Conservation (phyloP, 176 grass and related monocot genomes). For the Poa pratensis region DNA sequence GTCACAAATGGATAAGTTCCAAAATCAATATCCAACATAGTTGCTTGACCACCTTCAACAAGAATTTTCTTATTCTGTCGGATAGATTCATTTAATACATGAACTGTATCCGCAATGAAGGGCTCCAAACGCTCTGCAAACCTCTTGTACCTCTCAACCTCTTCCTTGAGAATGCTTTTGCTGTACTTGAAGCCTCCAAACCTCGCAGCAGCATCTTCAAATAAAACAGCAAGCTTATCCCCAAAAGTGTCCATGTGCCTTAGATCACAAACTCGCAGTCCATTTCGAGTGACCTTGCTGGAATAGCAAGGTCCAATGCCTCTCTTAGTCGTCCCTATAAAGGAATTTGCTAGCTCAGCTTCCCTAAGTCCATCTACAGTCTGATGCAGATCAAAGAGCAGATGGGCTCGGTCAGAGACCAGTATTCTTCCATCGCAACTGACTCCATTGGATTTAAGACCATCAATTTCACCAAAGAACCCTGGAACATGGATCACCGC, state of each 20-base stretch:
- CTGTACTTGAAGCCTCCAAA: slow-evolving; percentile 70
- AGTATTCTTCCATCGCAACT: slow-evolving; percentile 66
- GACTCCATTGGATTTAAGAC: slow-evolving; percentile 70
- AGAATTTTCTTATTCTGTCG: slow-evolving; percentile 75
- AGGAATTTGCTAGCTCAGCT: slow-evolving; percentile 65
- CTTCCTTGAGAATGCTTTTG: slow-evolving; percentile 63
- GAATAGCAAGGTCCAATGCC: slow-evolving; percentile 92
- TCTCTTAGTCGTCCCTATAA: slow-evolving; percentile 83
- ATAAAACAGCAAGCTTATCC: slow-evolving; percentile 74
- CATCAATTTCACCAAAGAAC: slow-evolving; percentile 83
- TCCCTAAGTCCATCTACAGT: slow-evolving; percentile 82
- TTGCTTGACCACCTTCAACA: slow-evolving; percentile 92
- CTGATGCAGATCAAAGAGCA: slow-evolving; percentile 86
- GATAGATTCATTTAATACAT: slow-evolving; percentile 69
- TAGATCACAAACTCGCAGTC: slow-evolving; percentile 75
- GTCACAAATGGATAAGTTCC: slow-evolving; percentile 91
- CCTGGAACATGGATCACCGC: slow-evolving; percentile 81
- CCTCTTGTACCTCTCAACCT: slow-evolving; percentile 72
- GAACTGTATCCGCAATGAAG: slow-evolving; percentile 75
- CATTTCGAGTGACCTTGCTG: slow-evolving; percentile 81
- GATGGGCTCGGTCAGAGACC: slow-evolving; percentile 74
- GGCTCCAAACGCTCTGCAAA: slow-evolving; percentile 75
- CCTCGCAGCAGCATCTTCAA: slow-evolving; percentile 63
- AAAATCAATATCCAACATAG: slow-evolving; percentile 91
- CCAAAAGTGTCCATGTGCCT: slow-evolving; percentile 79